Evolutionary conservation across 1,284 basidiomycete species (phyloP).

Genomic region (Marasmius tenuissimus): DNA sequence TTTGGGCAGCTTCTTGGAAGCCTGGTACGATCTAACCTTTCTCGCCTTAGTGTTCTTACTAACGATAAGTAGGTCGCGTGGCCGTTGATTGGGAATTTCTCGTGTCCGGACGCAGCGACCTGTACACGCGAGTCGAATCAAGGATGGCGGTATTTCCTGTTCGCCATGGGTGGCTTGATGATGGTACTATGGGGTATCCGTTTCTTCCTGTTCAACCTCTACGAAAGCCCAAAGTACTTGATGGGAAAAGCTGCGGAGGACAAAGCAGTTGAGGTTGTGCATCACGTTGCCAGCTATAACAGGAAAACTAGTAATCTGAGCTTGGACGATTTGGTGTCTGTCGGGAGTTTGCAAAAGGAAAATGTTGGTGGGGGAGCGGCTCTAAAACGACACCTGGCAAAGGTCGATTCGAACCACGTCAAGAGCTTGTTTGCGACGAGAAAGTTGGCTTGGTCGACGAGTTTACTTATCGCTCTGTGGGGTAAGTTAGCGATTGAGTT

Average conservation of each 20-base stretch:
- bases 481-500: slow-evolving; percentile 32
- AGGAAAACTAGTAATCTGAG: slow-evolving; percentile 45
- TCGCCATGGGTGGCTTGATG: slow-evolving; percentile 66
- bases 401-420: slow-evolving; percentile 49
- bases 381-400: slow-evolving; percentile 36
- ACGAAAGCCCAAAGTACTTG: slow-evolving; percentile 78
- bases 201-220: slow-evolving; percentile 72
- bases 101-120: slow-evolving; percentile 34
- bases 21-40: slow-evolving; percentile 30
- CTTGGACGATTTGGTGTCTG: slow-evolving; percentile 41
- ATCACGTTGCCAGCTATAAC: slow-evolving; percentile 72
- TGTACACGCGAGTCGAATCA: slow-evolving; percentile 45
- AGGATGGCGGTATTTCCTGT: slow-evolving; percentile 79
- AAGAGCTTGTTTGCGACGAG: slow-evolving; percentile 61
- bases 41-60: neutral
- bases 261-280: slow-evolving; percentile 70
- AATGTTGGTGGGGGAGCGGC: slow-evolving; percentile 33
- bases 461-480: slow-evolving; percentile 61
- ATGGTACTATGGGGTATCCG: slow-evolving; percentile 66
- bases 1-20: slow-evolving; percentile 65
- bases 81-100: slow-evolving; percentile 51
- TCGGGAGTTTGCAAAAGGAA: slow-evolving; percentile 9
- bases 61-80: slow-evolving; percentile 35
- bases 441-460: slow-evolving; percentile 63
- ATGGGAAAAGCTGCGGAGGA: slow-evolving; percentile 72